A percentile compares a stretch with the other conserved stretches of the same genome.
phyloP scores from a whole-genome alignment of 192 early-diverging fungal species.

The Entomortierella chlamydospora region DNA sequence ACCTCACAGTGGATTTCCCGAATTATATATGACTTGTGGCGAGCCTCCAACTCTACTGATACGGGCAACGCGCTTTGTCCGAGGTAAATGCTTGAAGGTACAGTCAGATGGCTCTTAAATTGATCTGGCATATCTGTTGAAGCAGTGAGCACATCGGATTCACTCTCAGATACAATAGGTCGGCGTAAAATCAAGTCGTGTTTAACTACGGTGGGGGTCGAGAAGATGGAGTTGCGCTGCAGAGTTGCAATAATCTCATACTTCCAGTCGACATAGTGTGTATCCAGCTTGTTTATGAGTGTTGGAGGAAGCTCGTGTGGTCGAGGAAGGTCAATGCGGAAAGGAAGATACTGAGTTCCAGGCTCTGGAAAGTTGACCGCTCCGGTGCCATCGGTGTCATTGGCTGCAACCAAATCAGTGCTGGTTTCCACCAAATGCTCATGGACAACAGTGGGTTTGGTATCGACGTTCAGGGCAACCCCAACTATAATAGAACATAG shows the following conservation, averaged over 20 bases:
- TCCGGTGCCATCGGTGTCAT: constrained; percentile 41
- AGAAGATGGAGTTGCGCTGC: constrained; percentile 30
- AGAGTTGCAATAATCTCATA: constrained; percentile 43
- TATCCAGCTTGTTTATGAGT: constrained; percentile 44
- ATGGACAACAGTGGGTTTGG: constrained; percentile 19
- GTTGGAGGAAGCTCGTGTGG: constrained; percentile 30
- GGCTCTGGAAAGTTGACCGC: constrained; percentile 11
- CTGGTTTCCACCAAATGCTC: constrained; percentile 22
- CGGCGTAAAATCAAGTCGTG: constrained; percentile 32
- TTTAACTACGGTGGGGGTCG: constrained; percentile 14
- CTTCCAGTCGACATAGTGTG: constrained; percentile 50
- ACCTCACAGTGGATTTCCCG: constrained; percentile 38
- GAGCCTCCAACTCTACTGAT: constrained; percentile 35
- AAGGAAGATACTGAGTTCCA: constrained; percentile 35
- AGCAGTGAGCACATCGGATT: neutral
- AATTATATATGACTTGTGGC: constrained; percentile 38
- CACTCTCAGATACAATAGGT: neutral
- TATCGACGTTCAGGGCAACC: constrained; percentile 26
- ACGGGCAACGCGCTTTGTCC: constrained; percentile 9
- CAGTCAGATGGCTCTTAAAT: constrained; percentile 32
- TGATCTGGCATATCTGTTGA: constrained; percentile 25
- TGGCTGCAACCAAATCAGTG: constrained; percentile 36
- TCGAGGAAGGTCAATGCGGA: constrained; percentile 39
- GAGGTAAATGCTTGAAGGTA: constrained; percentile 13
- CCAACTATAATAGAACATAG: constrained; percentile 26